Conservation (phyloP, 2,329 filamentous ascomycete species). For the Verticillium dahliae region DNA sequence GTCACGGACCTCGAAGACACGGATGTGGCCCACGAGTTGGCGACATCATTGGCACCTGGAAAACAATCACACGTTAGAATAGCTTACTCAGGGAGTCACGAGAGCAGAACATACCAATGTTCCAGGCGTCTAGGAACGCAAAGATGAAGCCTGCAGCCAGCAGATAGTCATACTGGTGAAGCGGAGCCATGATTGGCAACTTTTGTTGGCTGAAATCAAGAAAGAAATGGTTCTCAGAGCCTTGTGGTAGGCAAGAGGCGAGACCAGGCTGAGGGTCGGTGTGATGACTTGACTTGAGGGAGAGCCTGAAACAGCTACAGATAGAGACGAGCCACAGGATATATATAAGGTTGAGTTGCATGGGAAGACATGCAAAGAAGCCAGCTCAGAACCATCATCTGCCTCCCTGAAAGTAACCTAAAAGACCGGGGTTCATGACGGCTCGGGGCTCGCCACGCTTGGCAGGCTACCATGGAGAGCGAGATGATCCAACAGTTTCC, state of each 20-base stretch:
- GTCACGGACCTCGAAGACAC: conserved; percentile 54
- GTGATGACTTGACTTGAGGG: neutral
- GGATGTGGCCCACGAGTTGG: conserved; percentile 56
- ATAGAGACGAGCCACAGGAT: neutral
- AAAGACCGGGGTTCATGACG: neutral
- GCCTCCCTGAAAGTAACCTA: neutral
- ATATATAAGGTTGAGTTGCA: neutral
- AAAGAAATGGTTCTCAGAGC: neutral
- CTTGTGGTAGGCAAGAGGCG: neutral
- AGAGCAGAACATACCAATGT: conserved; percentile 40
- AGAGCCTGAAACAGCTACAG: neutral
- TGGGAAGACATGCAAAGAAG: neutral
- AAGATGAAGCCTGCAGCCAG: conserved; percentile 60
- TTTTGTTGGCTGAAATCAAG: neutral
- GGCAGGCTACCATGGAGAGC: neutral
- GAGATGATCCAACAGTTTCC: neutral
- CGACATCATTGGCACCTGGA: conserved; percentile 43
- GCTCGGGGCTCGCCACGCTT: neutral
- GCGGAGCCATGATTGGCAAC: conserved; percentile 7
- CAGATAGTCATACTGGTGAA: conserved; percentile 55
- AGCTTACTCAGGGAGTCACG: too few relatives aligned
- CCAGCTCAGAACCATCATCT: neutral
- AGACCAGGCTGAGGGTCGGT: neutral
- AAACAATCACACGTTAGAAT: too few relatives aligned
- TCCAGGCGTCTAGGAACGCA: conserved; percentile 61